Percentiles rank a stretch among this genome's conserved stretches.
Evolutionary conservation across 768 basidiomycete species (phyloP).

Genomic region (Mycena alexandri): DNA sequence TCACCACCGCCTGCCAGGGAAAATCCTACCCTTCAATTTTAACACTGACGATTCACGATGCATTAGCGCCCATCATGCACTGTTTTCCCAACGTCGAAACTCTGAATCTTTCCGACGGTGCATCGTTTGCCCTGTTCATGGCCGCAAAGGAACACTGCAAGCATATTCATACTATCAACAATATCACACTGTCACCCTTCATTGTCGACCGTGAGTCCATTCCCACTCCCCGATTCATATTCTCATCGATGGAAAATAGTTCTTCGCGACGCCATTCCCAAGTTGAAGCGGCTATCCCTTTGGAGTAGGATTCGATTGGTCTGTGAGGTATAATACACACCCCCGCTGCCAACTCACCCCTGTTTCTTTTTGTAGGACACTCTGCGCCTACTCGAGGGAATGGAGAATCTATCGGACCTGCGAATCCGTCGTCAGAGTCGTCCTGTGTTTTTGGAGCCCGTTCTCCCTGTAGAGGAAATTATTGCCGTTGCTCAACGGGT

Average conservation of each 20-base stretch:
- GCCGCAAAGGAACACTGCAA: not conserved
- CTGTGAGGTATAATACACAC: not conserved
- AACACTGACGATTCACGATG: constrained; percentile 1
- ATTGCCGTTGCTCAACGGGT: not conserved
- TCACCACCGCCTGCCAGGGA: not conserved
- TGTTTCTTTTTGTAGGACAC: constrained; percentile 4
- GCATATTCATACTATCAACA: constrained; percentile 10
- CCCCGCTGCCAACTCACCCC: not conserved
- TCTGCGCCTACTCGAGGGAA: constrained; percentile 10
- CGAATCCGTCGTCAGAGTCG: not conserved
- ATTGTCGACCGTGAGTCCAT: not conserved
- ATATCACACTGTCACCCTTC: not conserved
- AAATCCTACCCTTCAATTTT: constrained; percentile 13
- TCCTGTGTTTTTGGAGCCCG: no score
- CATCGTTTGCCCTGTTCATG: not conserved
- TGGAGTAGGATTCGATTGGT: not conserved
- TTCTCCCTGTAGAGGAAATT: not conserved
- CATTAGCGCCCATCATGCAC: not conserved
- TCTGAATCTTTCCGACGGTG: not conserved
- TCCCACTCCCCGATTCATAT: not conserved
- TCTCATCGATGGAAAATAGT: not conserved
- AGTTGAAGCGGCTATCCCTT: not conserved
- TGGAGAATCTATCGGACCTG: constrained; percentile 17
- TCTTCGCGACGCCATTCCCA: constrained; percentile 11
- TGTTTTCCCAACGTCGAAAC: constrained; percentile 19